Evolutionary conservation across 140 eudicot genomes (phyloP), one percentile per base, ranked within the genome.

Genomic region (Cichorium intybus): DNA sequence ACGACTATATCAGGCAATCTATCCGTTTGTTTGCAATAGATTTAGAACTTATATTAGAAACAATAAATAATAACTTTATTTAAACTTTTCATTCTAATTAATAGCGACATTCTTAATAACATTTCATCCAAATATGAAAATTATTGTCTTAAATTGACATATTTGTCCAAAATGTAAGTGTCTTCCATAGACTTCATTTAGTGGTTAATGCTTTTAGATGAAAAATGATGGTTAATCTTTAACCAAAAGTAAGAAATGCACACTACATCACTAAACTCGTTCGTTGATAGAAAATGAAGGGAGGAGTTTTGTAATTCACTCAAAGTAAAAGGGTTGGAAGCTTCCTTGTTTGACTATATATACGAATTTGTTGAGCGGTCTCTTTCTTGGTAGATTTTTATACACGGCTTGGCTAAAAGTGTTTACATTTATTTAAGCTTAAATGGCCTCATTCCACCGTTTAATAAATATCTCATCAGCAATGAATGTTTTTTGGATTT

Each of bases 311-410:
- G 73, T 46, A 49, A 10, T 21, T 46, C 28, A 47, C 45, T 26
- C 22, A 46, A 56, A 49, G 71, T 58, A 16, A 0, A 39, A 37
- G 24, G 61, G 29, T 22, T 21, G 18, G 28, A 60, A 70, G 69
- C 45, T 48, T 28, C 52, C 39, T 75, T 7, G n/a, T 18, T 75
- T 75, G 85, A 80, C 85, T 71, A 70, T 66, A 29, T 46, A 47
- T 24, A 45, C 56, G 75, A 75, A 63, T 49, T 65, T 51, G 79
- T 72, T 81, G 74, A 12, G 37, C 62, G 33, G 71, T 81, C 79
- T 18, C 72, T 53, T 48, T 76, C 75, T 27, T 45, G 26, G 66
- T 53, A 66, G 71, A 60, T 46, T 60, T 75, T 4, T 29, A 61
- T 23, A 66, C 79, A 74, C 79, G 74, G 75, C 34, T 53, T 72